Evolutionary conservation across 148 eudicot genomes (phyloP).

Genomic region (Diospyros lotus): DNA sequence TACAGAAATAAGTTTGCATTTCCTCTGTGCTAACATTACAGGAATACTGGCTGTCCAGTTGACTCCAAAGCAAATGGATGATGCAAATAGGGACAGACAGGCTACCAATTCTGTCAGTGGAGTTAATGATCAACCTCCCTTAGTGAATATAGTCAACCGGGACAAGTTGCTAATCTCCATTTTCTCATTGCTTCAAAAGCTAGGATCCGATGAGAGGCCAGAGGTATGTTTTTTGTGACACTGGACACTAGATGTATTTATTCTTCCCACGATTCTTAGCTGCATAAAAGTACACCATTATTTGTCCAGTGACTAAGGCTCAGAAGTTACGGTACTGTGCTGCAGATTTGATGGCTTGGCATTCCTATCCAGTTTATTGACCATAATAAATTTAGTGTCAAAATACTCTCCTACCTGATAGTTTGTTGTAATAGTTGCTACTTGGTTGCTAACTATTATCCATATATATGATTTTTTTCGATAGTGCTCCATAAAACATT

Average conservation of each 20-base stretch:
- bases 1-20: conserved; percentile 1
- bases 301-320: background rate
- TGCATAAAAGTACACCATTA: background rate
- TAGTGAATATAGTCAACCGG: conserved; percentile 46
- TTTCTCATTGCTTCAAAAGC: conserved; percentile 80
- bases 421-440: background rate
- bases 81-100: conserved; percentile 33
- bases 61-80: conserved; percentile 26
- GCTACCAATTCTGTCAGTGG: conserved; percentile 18
- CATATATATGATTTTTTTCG: background rate
- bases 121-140: conserved; percentile 34
- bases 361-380: background rate
- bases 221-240: conserved; percentile 51
- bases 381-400: no score
- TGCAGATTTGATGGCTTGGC: background rate
- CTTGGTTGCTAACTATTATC: background rate
- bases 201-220: conserved; percentile 96
- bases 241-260: background rate
- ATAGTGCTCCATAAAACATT: background rate
- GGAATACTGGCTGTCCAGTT: conserved; percentile 20
- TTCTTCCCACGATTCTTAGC: background rate
- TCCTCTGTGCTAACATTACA: conserved; percentile 14
- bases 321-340: background rate
- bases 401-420: background rate
- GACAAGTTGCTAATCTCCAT: conserved; percentile 70